Evolutionary conservation across 768 basidiomycete species (phyloP).

Genomic region (Lactifluus rugatus): DNA sequence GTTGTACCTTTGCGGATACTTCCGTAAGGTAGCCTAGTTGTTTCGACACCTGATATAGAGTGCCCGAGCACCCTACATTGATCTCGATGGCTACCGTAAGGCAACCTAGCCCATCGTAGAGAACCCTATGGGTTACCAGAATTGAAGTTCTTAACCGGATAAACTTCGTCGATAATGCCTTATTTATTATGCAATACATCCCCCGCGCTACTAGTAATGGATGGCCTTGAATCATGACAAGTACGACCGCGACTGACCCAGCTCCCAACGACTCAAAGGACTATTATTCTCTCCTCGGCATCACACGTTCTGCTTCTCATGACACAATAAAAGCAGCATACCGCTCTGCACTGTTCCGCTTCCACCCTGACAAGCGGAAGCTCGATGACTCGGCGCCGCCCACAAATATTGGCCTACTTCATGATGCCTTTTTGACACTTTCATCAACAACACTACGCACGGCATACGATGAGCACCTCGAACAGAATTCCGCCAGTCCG

Average conservation of each 20-base stretch:
- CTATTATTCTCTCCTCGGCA: constrained; percentile 51
- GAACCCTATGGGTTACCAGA: no score
- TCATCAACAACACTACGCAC: constrained; percentile 39
- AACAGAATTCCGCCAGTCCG: constrained; percentile 28
- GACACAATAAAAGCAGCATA: constrained; percentile 62
- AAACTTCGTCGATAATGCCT: no score
- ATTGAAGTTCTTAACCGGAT: no score
- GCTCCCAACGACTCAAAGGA: constrained; percentile 24
- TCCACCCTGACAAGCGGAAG: constrained; percentile 52
- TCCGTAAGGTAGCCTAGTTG: no score
- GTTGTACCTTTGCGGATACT: no score
- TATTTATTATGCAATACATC: no score
- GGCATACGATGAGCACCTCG: constrained; percentile 37
- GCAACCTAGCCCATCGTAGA: no score
- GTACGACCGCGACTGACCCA: neutral
- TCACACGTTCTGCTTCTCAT: constrained; percentile 39
- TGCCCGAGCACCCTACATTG: no score
- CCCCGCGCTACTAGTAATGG: no score
- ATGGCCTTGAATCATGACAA: no score
- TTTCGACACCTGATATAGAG: no score
- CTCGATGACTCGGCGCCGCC: neutral
- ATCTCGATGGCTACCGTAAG: no score
- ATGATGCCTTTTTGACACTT: constrained; percentile 59
- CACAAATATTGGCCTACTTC: constrained; percentile 42
- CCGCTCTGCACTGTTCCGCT: constrained; percentile 50